Conservation (phyloP, 208 protist genomes). For the Lotmaria passim region DNA sequence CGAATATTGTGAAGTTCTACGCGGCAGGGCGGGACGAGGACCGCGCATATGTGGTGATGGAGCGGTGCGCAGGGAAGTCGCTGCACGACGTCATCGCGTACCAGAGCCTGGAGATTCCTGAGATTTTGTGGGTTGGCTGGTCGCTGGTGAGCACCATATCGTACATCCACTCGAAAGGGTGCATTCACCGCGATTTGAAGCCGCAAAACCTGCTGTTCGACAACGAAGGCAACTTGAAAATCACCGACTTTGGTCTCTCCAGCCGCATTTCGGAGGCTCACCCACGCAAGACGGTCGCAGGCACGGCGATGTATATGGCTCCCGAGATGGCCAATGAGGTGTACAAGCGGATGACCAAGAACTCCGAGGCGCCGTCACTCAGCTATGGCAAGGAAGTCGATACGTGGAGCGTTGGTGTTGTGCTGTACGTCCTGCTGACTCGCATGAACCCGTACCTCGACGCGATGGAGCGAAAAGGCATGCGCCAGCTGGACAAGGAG, state of each 20-base stretch:
- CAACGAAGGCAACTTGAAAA: conserved; percentile 87
- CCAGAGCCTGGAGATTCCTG: conserved; percentile 56
- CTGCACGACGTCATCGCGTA: conserved; percentile 82
- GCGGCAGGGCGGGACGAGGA: conserved; percentile 75
- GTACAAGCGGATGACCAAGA: conserved; percentile 80
- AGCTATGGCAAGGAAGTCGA: conserved; percentile 90
- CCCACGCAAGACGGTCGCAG: conserved; percentile 87
- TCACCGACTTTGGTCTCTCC: conserved; percentile 93
- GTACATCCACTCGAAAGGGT: conserved; percentile 87
- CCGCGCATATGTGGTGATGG: conserved; percentile 88
- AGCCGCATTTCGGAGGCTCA: conserved; percentile 79
- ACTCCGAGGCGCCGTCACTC: conserved; percentile 48
- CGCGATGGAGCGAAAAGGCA: conserved; percentile 63
- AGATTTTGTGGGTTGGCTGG: conserved; percentile 89
- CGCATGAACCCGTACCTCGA: conserved; percentile 87
- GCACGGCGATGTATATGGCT: conserved; percentile 92
- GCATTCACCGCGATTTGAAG: conserved; percentile 92
- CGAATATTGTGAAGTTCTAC: conserved; percentile 88
- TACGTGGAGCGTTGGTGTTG: conserved; percentile 90
- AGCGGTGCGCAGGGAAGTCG: conserved; percentile 74
- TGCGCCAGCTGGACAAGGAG: conserved; percentile 61
- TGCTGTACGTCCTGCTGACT: conserved; percentile 86
- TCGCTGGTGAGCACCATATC: conserved; percentile 81
- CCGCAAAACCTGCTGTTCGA: conserved; percentile 93
- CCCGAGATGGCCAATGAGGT: conserved; percentile 89